Conservation (phyloP, 2,329 filamentous ascomycete genomes). For the Xylaria sp. region DNA sequence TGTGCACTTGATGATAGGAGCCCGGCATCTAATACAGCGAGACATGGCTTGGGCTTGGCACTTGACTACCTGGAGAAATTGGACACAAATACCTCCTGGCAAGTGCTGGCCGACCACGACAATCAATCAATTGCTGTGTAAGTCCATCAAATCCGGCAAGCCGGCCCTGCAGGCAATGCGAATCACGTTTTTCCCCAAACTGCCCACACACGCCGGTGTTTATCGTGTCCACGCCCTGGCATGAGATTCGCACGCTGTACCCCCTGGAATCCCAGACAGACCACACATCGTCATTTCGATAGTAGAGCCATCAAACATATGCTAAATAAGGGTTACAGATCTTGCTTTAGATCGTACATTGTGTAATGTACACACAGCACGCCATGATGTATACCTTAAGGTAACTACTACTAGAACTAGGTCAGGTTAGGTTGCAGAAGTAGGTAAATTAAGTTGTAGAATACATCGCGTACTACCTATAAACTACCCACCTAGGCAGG, state of each 20-base stretch:
- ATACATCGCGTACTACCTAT: not conserved
- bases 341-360: not conserved
- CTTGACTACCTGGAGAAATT: too few relatives aligned
- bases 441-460: not conserved
- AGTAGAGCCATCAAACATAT: too few relatives aligned
- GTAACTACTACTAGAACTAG: not conserved
- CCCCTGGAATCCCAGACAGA: not conserved
- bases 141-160: constrained; percentile 18
- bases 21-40: not conserved
- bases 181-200: constrained; percentile 31
- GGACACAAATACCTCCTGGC: too few relatives aligned
- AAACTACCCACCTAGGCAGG: not conserved
- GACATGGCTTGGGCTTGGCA: constrained; percentile 6
- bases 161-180: constrained; percentile 26
- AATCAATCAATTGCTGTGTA: not conserved
- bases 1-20: not conserved
- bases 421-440: too few relatives aligned
- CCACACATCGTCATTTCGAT: too few relatives aligned
- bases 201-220: constrained; percentile 21
- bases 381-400: not conserved
- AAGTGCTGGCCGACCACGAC: not conserved
- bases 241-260: not conserved
- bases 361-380: not conserved
- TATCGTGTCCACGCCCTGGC: constrained; percentile 4
- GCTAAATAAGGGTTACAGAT: not conserved